phyloP scores from a whole-genome alignment of 2,329 filamentous ascomycete genomes.

The Alternaria sp. region DNA sequence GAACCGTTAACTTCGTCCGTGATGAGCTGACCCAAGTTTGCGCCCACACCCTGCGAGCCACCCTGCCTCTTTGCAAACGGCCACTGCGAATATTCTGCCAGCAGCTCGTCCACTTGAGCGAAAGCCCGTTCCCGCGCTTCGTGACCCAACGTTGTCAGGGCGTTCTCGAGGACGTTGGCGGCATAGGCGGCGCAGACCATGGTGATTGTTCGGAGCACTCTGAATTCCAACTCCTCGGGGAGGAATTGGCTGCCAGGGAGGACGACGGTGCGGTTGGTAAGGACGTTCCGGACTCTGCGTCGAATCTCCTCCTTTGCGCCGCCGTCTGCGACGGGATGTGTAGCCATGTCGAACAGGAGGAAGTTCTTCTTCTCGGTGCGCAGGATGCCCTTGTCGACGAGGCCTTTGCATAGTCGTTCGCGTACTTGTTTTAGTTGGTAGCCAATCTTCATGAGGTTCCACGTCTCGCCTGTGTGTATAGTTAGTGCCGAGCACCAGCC shows the following conservation, averaged over 20 bases:
- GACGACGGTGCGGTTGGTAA: conserved; percentile 93
- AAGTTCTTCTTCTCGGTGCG: conserved; percentile 99
- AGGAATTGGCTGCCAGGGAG: conserved; percentile 86
- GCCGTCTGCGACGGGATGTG: conserved; percentile 93
- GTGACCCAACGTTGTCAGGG: conserved; percentile 90
- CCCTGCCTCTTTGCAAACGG: conserved; percentile 84
- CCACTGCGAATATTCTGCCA: conserved; percentile 97
- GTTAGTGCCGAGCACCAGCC: conserved; percentile 24
- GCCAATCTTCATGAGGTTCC: conserved; percentile 99
- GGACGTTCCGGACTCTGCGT: conserved; percentile 86
- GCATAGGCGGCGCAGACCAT: conserved; percentile 99
- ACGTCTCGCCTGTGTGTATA: conserved; percentile 79
- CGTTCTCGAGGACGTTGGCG: conserved; percentile 97
- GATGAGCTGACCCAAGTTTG: conserved; percentile 88
- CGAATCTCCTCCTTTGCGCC: conserved; percentile 98
- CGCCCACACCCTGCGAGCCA: conserved; percentile 82
- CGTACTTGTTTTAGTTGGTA: conserved; percentile 99
- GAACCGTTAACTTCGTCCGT: conserved; percentile 82
- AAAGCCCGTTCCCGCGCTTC: conserved; percentile 94
- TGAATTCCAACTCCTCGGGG: conserved; percentile 91
- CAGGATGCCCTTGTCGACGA: conserved; percentile 98
- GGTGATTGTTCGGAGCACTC: conserved; percentile 86
- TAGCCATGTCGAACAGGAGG: conserved; percentile 99
- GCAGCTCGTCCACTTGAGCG: conserved; percentile 92
- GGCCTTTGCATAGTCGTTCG: conserved; percentile 93